A percentile compares a stretch with the other conserved stretches of the same genome.
Conservation (phyloP, 2,329 filamentous ascomycete genomes). For the Dothistroma pini region DNA sequence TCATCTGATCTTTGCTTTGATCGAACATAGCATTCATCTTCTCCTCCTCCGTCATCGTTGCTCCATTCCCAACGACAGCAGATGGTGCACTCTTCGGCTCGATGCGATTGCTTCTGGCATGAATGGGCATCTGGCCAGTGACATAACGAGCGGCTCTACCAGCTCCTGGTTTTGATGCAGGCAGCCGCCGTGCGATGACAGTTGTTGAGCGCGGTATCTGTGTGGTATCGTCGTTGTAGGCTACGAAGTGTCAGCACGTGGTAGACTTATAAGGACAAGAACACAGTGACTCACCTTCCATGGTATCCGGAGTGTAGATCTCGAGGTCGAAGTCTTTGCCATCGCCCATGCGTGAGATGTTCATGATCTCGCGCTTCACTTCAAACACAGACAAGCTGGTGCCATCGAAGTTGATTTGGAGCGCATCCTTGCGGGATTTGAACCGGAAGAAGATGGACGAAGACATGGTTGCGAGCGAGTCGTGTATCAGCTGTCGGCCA, state of each 20-base stretch:
- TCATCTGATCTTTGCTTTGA: constrained; percentile 86
- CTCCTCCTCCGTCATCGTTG: constrained; percentile 86
- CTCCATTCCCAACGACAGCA: constrained; percentile 56
- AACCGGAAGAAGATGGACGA: constrained; percentile 99
- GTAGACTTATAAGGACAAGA: not conserved
- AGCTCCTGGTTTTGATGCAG: constrained; percentile 77
- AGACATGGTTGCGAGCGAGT: constrained; percentile 61
- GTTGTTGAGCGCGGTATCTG: constrained; percentile 94
- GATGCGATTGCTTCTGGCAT: constrained; percentile 72
- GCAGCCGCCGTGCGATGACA: constrained; percentile 82
- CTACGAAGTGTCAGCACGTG: constrained; percentile 48
- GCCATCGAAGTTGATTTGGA: constrained; percentile 92
- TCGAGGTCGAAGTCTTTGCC: constrained; percentile 94
- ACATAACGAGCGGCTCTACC: constrained; percentile 93
- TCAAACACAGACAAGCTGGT: constrained; percentile 98
- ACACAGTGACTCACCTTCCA: constrained; percentile 64
- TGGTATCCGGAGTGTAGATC: constrained; percentile 88
- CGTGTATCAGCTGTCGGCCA: not conserved
- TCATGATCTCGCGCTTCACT: constrained; percentile 97
- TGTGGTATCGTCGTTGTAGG: constrained; percentile 97
- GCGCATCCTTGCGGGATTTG: constrained; percentile 96
- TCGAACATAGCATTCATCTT: constrained; percentile 90
- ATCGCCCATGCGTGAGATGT: constrained; percentile 86
- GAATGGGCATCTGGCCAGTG: constrained; percentile 89
- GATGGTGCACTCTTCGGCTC: constrained; percentile 49